These are phyloP conservation scores for Auriscalpium orientale DNA, from an alignment of 768 basidiomycete species.

Conservation along the genomic window DNA sequence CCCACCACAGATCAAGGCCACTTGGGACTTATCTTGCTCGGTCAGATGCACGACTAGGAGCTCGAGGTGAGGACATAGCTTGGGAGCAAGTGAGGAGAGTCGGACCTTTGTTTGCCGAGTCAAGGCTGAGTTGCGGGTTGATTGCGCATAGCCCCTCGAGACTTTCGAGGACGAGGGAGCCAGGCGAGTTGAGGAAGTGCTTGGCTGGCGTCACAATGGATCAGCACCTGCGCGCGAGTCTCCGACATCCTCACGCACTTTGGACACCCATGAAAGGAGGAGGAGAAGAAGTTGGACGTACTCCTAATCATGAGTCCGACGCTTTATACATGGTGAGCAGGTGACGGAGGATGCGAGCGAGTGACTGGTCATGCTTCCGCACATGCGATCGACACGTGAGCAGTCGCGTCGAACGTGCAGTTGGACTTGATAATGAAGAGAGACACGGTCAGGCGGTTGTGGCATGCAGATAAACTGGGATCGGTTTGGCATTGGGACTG, in stretches of 20 bases:
- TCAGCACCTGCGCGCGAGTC: background rate
- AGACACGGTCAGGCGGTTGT: too few species aligned
- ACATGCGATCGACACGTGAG: too few species aligned
- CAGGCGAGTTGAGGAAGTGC: constrained; percentile 71
- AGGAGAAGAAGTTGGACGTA: constrained; percentile 4
- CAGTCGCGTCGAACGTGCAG: too few species aligned
- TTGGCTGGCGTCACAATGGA: constrained; percentile 34
- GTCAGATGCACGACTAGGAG: constrained; percentile 54
- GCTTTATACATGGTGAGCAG: background rate
- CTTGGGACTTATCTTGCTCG: constrained; percentile 51
- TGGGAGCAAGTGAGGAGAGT: background rate
- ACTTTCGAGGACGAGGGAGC: constrained; percentile 69
- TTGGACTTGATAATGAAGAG: too few species aligned
- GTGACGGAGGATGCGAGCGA: too few species aligned
- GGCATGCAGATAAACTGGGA: too few species aligned
- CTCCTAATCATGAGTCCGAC: background rate
- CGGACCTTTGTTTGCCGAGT: constrained; percentile 63
- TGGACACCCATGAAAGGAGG: constrained; percentile 21
- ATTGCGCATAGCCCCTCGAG: constrained; percentile 62
- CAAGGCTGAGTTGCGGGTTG: constrained; percentile 68
- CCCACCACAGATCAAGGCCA: constrained; percentile 76
- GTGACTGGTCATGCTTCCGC: too few species aligned
- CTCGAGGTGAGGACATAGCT: background rate
- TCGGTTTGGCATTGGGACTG: too few species aligned
- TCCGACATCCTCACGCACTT: constrained; percentile 1